Base-by-base conservation (phyloP, 495 filamentous ascomycete species). In the Pyrenopolyporus hunteri region DNA sequence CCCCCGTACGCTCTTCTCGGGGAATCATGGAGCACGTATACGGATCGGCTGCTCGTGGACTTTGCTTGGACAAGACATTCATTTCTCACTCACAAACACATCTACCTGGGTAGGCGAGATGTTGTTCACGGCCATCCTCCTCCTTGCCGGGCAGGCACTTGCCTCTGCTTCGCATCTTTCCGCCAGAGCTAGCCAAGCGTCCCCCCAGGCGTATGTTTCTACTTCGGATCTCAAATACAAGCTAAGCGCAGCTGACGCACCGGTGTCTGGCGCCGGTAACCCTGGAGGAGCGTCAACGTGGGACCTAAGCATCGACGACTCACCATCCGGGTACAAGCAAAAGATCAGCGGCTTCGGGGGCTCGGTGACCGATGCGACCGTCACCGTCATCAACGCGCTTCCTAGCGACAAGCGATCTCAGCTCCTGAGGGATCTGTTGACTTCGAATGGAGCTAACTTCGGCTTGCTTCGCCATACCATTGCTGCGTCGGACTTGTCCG, bases 311-410 rank as follows among this genome's bases (percentile, higher is more conserved):
- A 73, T 83, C 16, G 77, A 83, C 36, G 80, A 83, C 62, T 78
- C 79, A 4, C 29, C 65, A 45, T 61, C 74, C 10, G 80, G 80
- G 4, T 67, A 78, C 42, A 82, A 80, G 40, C 75, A 69, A 62
- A 77, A 73, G 14, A 76, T 85, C 58, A 72, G 67, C 17, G 82
- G 82, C 1, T 85, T 85, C 50, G 82, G 82, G 19, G 80, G 77
- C 28, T 76, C 82, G 5, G 80, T 83, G 29, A 85, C 82, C 14
- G 82, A 84, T 59, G 78, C 81, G 6, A 83, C 82, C 3, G 82
- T 84, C 3, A 70, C 74, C 19, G 75, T 80, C 5, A 78, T 85
- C 70, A 78, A 80, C 44, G 72, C 71, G 0, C 70, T 85, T 3
- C 47, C 74, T 9, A 63, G 72, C 17, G 64, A 71, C 39, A 73